Conservation (phyloP, 768 basidiomycete genomes). For the Russula sp. region DNA sequence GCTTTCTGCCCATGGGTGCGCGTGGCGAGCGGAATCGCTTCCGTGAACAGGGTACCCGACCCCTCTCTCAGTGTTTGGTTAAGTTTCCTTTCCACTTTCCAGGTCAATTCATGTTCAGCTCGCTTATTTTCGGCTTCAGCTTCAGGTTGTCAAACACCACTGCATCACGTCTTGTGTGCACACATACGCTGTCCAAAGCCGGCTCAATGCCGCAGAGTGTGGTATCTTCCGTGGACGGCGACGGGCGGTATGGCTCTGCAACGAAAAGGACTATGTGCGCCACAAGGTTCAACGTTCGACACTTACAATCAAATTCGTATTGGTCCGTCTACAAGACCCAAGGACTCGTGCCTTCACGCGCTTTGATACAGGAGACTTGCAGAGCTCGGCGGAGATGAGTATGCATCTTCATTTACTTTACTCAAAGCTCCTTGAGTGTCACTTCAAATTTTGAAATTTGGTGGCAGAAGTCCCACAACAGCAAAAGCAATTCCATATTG, state of each 20-base stretch:
- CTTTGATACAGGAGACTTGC: too few relatives aligned
- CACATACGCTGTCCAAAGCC: neutral
- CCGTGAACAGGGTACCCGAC: neutral
- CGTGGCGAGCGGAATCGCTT: neutral
- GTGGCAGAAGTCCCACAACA: too few relatives aligned
- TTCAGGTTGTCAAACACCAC: too few relatives aligned
- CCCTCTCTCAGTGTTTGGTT: neutral
- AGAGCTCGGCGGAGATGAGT: too few relatives aligned
- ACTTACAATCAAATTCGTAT: neutral
- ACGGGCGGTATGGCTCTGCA: neutral
- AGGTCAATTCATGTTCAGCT: neutral
- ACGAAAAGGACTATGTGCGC: neutral
- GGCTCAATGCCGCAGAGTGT: neutral
- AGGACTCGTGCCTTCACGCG: too few relatives aligned
- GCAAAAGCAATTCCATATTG: too few relatives aligned
- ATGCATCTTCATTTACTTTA: too few relatives aligned
- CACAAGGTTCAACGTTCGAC: neutral
- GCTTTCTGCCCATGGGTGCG: conserved; percentile 31
- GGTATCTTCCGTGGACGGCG: neutral
- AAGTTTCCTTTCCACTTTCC: too few relatives aligned
- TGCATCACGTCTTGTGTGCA: neutral
- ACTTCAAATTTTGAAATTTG: too few relatives aligned
- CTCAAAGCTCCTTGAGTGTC: too few relatives aligned
- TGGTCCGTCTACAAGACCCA: neutral
- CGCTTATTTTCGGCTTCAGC: neutral